Base-by-base conservation (phyloP, 192 early-diverging fungal genomes). In the Polychytrium aggregatum region DNA sequence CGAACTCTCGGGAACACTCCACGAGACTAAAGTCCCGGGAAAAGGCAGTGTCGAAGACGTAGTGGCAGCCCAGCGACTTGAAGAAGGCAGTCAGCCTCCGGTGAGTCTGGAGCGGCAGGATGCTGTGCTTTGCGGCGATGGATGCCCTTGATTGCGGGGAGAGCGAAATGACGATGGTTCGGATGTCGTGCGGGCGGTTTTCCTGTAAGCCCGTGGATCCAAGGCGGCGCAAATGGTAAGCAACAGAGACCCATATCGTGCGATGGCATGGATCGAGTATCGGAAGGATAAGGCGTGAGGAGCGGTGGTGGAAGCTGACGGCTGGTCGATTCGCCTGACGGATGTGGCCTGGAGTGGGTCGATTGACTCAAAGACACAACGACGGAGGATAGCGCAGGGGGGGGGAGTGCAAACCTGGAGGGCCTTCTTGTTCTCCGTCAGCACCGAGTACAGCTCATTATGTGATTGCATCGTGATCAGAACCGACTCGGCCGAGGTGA, bases 401-500 rank as follows among this genome's bases (percentile, higher is more conserved):
- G 7, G 18, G 13, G 41, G 7, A 13, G 24, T n/a, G 25, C 42
- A 18, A 30, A 55, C 57, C 37, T 52, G 45, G 1, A 52, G 4
- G 11, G 73, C 76, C 8, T 50, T 43, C 39, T 64, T 49, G 55
- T 89, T 90, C 18, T 57, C 59, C 17, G 70, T 58, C 37, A 92
- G 53, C 18, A 83, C 65, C 17, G 72, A 68, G 46, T 76, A 77
- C 28, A 98, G 68, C 54, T 98, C 92, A 41, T 89, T 75, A 60
- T 95, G 87, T 9, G 84, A 87, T 63, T 98, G 96, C 76, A 88
- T 76, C 1, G 85, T 78, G 46, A 98, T 82, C 21, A 98, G 64
- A 5, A 98, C 82, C 41, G 84, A 89, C 61, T 98, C 96, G 3
- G 95, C 95, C 5, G 92, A 95, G 5, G 95, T 98, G 58, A 98